A percentile compares a stretch with the other conserved stretches of the same genome.
These are phyloP conservation scores for Stylonectria norvegica DNA, from an alignment of 2,329 filamentous ascomycete species.

Conservation along the genomic window DNA sequence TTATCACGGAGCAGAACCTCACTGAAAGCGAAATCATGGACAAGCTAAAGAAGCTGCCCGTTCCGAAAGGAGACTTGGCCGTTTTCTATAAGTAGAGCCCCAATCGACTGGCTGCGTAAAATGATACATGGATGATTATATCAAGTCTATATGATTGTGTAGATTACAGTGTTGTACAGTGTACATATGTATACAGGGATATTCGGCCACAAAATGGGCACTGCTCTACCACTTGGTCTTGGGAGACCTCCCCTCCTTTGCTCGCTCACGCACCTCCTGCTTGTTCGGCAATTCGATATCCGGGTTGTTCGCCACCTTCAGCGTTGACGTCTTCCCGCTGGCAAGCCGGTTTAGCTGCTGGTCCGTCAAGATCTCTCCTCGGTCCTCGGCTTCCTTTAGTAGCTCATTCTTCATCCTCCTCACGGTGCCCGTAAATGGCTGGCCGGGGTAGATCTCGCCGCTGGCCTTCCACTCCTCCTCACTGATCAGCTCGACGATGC, in stretches of 20 bases:
- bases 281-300: constrained; percentile 39
- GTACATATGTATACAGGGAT: constrained; percentile 19
- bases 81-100: constrained; percentile 48
- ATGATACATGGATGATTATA: constrained; percentile 17
- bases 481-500: constrained; percentile 56
- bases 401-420: constrained; percentile 41
- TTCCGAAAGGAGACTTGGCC: constrained; percentile 50
- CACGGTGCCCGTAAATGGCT: constrained; percentile 47
- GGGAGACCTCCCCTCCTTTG: constrained; percentile 7
- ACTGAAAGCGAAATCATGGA: constrained; percentile 68
- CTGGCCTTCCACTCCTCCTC: constrained; percentile 52
- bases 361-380: constrained; percentile 29
- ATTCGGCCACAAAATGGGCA: not conserved
- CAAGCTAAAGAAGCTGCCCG: constrained; percentile 57
- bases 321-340: constrained; percentile 17
- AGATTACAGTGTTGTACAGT: constrained; percentile 30
- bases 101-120: not conserved
- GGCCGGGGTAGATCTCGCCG: constrained; percentile 51
- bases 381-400: constrained; percentile 33
- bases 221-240: constrained; percentile 4
- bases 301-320: constrained; percentile 39
- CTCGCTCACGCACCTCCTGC: constrained; percentile 30
- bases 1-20: constrained; percentile 71
- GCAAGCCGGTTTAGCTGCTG: constrained; percentile 24
- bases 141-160: constrained; percentile 28